Evolutionary conservation across 2,329 filamentous ascomycete genomes (phyloP).

Genomic region (Microdochium paspali): DNA sequence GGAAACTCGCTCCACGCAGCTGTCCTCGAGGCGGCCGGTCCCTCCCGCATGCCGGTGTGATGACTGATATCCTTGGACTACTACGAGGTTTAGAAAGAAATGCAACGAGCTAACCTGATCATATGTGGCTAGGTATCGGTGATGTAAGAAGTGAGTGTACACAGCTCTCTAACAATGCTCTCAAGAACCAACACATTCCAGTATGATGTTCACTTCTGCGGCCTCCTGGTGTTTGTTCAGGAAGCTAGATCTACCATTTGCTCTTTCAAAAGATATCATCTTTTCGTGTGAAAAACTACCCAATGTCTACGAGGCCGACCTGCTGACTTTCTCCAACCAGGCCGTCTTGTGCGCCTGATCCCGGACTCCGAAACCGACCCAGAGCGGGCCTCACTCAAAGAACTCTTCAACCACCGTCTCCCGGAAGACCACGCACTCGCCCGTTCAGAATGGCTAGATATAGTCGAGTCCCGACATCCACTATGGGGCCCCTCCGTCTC

Average conservation of each 20-base stretch:
- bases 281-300: too few species aligned
- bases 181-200: background rate
- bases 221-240: too few species aligned
- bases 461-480: slow-evolving; percentile 71
- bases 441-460: slow-evolving; percentile 73
- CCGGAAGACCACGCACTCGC: slow-evolving; percentile 52
- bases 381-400: slow-evolving; percentile 67
- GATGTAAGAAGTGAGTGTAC: slow-evolving; percentile 19
- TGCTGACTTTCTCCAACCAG: slow-evolving; percentile 30
- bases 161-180: background rate
- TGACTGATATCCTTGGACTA: too few species aligned
- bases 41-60: too few species aligned
- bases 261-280: too few species aligned
- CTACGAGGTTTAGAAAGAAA: too few species aligned
- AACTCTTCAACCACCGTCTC: slow-evolving; percentile 81
- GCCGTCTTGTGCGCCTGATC: slow-evolving; percentile 83
- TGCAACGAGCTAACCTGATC: background rate
- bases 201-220: too few species aligned
- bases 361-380: slow-evolving; percentile 52
- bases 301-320: too few species aligned
- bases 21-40: too few species aligned
- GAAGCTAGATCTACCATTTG: too few species aligned
- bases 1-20: too few species aligned
- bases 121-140: slow-evolving; percentile 15
- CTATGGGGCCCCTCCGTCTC: slow-evolving; percentile 49